Evolutionary conservation across 2,329 filamentous ascomycete genomes (phyloP).

Genomic region (Harringtonia lauricola): DNA sequence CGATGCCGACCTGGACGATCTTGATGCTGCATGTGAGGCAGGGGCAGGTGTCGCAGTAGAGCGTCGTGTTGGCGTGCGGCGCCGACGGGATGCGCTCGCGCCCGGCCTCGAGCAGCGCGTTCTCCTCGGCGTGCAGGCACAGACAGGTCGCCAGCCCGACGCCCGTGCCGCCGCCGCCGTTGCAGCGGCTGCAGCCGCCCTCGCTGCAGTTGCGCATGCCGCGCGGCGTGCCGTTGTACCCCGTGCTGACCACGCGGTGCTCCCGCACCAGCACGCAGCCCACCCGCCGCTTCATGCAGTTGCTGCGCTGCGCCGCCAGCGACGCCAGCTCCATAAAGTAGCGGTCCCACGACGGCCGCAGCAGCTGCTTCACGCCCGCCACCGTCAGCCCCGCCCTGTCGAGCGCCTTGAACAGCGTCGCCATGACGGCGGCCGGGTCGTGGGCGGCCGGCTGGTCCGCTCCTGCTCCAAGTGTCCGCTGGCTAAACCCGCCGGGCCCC

Average conservation of each 20-base stretch:
- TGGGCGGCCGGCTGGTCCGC: constrained; percentile 26
- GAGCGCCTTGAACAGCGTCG: constrained; percentile 58
- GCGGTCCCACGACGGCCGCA: constrained; percentile 87
- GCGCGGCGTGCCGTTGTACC: constrained; percentile 95
- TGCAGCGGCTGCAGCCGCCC: constrained; percentile 83
- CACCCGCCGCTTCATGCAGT: constrained; percentile 97
- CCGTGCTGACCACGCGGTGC: constrained; percentile 81
- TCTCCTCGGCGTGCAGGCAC: constrained; percentile 97
- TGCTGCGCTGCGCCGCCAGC: constrained; percentile 78
- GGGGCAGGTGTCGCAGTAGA: constrained; percentile 95
- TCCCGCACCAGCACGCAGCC: constrained; percentile 86
- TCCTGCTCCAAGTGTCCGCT: too few relatives aligned
- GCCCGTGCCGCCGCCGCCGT: constrained; percentile 59
- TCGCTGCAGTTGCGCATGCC: constrained; percentile 84
- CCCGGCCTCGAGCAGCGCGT: constrained; percentile 88
- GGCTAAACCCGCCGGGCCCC: not conserved
- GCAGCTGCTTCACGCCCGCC: constrained; percentile 44
- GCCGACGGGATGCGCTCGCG: constrained; percentile 59
- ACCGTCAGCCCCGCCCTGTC: constrained; percentile 66
- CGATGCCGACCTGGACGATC: constrained; percentile 92
- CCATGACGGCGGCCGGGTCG: not conserved
- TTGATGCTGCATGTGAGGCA: constrained; percentile 98
- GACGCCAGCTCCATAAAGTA: constrained; percentile 98
- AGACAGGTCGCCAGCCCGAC: constrained; percentile 74
- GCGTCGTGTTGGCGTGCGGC: constrained; percentile 58